Conservation (phyloP, 2,329 filamentous ascomycete species). For the Alternaria sp. region DNA sequence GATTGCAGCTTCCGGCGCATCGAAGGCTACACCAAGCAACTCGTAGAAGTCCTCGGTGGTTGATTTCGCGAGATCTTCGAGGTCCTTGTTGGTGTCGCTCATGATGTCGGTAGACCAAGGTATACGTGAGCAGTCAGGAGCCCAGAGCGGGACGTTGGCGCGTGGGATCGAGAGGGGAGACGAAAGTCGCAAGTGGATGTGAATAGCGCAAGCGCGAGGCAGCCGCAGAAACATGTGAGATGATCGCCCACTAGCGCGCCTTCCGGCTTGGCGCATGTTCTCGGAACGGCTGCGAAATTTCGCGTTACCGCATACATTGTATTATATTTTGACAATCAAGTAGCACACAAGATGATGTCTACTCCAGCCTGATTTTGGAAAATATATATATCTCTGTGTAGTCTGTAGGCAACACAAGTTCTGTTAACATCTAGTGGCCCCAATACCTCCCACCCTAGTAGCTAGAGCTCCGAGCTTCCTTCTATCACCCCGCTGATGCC, state of each 20-base stretch:
- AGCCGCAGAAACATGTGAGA: conserved; percentile 19
- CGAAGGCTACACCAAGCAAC: conserved; percentile 71
- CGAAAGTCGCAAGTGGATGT: not conserved
- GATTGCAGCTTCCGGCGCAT: conserved; percentile 73
- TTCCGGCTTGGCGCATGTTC: not conserved
- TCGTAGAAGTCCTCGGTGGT: conserved; percentile 73
- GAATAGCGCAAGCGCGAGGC: conserved; percentile 9
- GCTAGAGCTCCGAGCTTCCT: conserved; percentile 2
- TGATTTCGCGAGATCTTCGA: conserved; percentile 52
- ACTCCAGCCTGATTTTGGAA: not conserved
- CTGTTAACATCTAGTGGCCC: not conserved
- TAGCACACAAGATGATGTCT: not conserved
- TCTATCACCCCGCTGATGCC: conserved; percentile 28
- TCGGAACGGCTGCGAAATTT: conserved; percentile 20
- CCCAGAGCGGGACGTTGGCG: not conserved
- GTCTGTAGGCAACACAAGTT: not conserved
- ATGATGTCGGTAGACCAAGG: conserved; percentile 27
- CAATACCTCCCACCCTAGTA: not conserved
- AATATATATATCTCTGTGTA: not conserved
- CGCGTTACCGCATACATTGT: not conserved
- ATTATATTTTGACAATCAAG: not conserved
- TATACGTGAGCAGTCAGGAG: not conserved
- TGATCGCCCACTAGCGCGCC: conserved; percentile 25
- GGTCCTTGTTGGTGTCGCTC: conserved; percentile 49
- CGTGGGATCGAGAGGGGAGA: not conserved